These are phyloP conservation scores for Psidium friedrichsthalianum DNA, from an alignment of 345 rosid species.

Conservation along the genomic window DNA sequence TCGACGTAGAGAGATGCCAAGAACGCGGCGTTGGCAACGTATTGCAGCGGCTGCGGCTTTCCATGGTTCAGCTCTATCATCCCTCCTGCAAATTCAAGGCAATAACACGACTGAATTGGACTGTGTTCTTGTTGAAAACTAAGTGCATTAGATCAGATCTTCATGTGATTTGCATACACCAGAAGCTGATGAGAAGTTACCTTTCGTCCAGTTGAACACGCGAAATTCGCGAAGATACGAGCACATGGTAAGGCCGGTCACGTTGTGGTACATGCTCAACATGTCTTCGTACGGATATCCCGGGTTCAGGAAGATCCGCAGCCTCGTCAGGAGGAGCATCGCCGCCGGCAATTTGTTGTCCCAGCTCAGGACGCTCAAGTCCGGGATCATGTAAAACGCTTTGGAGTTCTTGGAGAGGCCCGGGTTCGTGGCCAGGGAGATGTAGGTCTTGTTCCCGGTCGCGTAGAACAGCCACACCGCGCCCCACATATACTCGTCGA, in stretches of 20 bases:
- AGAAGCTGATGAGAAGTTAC: conserved; percentile 7
- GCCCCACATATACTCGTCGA: conserved; percentile 82
- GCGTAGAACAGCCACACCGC: conserved; percentile 82
- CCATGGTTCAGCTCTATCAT: conserved; percentile 50
- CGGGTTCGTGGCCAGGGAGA: conserved; percentile 39
- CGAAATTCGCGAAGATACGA: conserved; percentile 53
- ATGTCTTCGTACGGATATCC: conserved; percentile 86
- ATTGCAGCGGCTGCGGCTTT: conserved; percentile 49
- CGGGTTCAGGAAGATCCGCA: conserved; percentile 55
- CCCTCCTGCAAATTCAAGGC: conserved; percentile 35
- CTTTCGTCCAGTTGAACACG: conserved; percentile 66
- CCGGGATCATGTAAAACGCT: conserved; percentile 32
- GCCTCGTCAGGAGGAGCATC: conserved; percentile 71
- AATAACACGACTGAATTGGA: not conserved
- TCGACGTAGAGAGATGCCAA: conserved; percentile 66
- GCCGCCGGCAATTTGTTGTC: conserved; percentile 90
- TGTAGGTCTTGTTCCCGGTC: conserved; percentile 57
- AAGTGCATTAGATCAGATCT: not conserved
- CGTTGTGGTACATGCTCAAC: conserved; percentile 60
- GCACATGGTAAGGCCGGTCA: conserved; percentile 59
- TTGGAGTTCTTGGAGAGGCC: conserved; percentile 42
- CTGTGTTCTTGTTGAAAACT: not conserved
- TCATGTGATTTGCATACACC: too few species aligned
- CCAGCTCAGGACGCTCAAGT: conserved; percentile 49
- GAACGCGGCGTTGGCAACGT: conserved; percentile 61